phyloP scores from a whole-genome alignment of 441 rosid genomes.

The Rhodomyrtus psidioides region DNA sequence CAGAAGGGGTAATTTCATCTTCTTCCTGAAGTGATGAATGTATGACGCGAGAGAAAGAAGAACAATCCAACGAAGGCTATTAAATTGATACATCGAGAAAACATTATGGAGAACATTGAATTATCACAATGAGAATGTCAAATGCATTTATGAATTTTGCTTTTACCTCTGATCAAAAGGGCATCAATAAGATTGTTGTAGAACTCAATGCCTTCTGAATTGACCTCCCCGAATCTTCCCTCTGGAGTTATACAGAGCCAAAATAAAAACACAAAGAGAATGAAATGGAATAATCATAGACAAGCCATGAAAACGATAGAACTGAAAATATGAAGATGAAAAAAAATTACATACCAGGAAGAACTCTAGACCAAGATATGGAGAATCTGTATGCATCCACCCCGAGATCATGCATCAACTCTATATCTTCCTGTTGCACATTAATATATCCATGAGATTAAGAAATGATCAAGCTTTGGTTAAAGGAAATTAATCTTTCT shows the following conservation, averaged over 20 bases:
- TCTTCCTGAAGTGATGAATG: not conserved
- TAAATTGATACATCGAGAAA: not conserved
- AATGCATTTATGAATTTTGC: not conserved
- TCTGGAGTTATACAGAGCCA: not conserved
- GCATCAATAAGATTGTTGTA: conserved; percentile 4
- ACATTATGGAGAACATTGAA: not conserved
- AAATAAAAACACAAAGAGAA: not conserved
- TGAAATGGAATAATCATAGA: not conserved
- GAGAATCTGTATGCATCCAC: conserved; percentile 7
- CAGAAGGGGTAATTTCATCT: not conserved
- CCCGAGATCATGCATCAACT: conserved; percentile 1
- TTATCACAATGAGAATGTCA: not conserved
- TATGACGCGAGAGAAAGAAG: not conserved
- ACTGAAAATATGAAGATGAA: not conserved
- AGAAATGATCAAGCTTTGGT: not conserved
- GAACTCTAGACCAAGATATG: conserved; percentile 10
- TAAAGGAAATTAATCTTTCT: not conserved
- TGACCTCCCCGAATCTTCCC: conserved; percentile 5
- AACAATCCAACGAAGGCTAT: not conserved
- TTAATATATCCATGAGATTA: not conserved
- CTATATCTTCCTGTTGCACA: conserved; percentile 4
- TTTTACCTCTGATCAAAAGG: not conserved
- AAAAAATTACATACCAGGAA: not conserved
- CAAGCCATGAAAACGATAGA: not conserved
- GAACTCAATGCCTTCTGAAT: conserved; percentile 1